phyloP scores from a whole-genome alignment of 2,329 filamentous ascomycete species.

The Alternaria viburni region DNA sequence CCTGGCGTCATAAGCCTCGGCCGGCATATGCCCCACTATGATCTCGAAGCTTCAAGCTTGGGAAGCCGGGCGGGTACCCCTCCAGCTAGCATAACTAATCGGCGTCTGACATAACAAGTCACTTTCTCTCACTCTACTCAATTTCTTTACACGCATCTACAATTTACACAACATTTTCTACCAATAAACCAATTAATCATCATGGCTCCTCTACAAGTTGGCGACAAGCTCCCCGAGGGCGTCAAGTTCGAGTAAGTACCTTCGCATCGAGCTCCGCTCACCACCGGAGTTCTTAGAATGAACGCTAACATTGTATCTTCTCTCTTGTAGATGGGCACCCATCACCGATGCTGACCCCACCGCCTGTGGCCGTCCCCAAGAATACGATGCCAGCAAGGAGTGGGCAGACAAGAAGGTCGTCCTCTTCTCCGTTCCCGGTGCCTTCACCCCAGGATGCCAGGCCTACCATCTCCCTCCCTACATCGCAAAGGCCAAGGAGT shows the following conservation, averaged over 20 bases:
- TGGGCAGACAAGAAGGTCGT: slow-evolving; percentile 75
- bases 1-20: slow-evolving; percentile 16
- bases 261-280: not conserved
- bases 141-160: not conserved
- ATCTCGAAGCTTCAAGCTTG: slow-evolving; percentile 25
- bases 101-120: not conserved
- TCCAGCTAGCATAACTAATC: slow-evolving; percentile 3
- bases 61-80: slow-evolving; percentile 19
- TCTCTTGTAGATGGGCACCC: slow-evolving; percentile 70
- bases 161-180: not conserved
- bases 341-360: slow-evolving; percentile 75
- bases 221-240: slow-evolving; percentile 81
- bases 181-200: slow-evolving; percentile 14
- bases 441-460: slow-evolving; percentile 88
- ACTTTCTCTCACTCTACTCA: not conserved
- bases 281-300: not conserved
- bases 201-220: slow-evolving; percentile 75
- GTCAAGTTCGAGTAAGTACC: slow-evolving; percentile 74
- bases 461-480: slow-evolving; percentile 82
- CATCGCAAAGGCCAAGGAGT: slow-evolving; percentile 74
- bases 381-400: slow-evolving; percentile 80
- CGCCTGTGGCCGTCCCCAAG: slow-evolving; percentile 77
- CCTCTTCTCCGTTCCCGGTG: slow-evolving; percentile 72
- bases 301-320: not conserved
- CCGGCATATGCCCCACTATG: slow-evolving; percentile 16